Conservation (phyloP, 331 rosid genomes). For the Telfairia occidentalis region DNA sequence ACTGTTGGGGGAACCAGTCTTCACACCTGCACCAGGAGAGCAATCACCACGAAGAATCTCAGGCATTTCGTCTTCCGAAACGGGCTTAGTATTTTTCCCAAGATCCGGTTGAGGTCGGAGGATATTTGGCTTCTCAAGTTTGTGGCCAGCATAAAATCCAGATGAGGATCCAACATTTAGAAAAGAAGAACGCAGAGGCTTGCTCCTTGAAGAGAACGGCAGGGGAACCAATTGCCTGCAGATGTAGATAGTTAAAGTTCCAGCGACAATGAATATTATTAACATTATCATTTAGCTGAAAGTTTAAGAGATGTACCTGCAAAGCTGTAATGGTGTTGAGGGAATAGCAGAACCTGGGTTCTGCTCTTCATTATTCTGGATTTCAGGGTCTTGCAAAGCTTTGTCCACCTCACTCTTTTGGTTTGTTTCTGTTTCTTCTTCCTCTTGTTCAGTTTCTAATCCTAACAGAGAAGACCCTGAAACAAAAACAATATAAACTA, state of each 20-base stretch:
- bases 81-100: constrained; percentile 32
- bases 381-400: constrained; percentile 31
- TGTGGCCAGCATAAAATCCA: constrained; percentile 35
- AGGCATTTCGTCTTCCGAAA: constrained; percentile 47
- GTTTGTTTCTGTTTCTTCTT: constrained; percentile 51
- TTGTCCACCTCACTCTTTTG: constrained; percentile 37
- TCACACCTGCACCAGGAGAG: constrained; percentile 44
- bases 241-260: not conserved
- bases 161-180: constrained; percentile 46
- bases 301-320: constrained; percentile 40
- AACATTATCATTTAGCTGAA: constrained; percentile 14
- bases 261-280: constrained; percentile 9
- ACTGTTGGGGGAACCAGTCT: constrained; percentile 71
- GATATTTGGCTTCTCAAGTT: constrained; percentile 39
- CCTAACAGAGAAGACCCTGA: constrained; percentile 43
- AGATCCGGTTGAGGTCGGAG: constrained; percentile 31
- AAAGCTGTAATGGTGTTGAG: constrained; percentile 43
- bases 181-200: constrained; percentile 53
- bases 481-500: constrained; percentile 12
- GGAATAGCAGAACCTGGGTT: constrained; percentile 35
- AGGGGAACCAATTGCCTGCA: constrained; percentile 40
- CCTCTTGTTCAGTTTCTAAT: constrained; percentile 41
- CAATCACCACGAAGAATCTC: constrained; percentile 37
- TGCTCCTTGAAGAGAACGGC: constrained; percentile 58
- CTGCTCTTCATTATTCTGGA: constrained; percentile 43